Evolutionary conservation across 768 basidiomycete species (phyloP).

Genomic region (Kwoniella shandongensis): DNA sequence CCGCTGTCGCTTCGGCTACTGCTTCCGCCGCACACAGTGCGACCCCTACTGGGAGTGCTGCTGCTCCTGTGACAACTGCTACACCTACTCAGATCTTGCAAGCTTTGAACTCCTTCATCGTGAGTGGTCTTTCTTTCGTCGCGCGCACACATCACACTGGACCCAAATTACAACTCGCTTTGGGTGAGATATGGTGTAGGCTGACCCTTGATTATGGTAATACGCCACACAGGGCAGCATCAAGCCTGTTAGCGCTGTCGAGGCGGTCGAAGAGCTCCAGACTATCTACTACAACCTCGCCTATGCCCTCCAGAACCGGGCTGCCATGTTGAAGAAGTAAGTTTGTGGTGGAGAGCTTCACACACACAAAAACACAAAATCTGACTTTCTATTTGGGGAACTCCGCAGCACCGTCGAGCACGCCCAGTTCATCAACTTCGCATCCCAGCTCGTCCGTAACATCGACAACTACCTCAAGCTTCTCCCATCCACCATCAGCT

Average conservation of each 20-base stretch:
- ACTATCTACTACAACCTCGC: constrained; percentile 1
- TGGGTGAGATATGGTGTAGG: no score
- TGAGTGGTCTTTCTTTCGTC: not conserved
- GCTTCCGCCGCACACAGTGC: not conserved
- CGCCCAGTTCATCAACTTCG: constrained; percentile 9
- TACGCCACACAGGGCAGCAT: not conserved
- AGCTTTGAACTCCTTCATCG: constrained; percentile 11
- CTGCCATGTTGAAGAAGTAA: constrained; percentile 6
- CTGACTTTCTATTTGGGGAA: no score
- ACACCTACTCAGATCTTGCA: constrained; percentile 12
- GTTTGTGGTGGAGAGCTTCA: no score
- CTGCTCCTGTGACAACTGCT: not conserved
- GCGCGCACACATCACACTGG: not conserved
- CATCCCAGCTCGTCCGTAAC: constrained; percentile 13
- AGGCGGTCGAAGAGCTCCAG: constrained; percentile 8
- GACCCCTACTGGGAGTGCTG: constrained; percentile 5
- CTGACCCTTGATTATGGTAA: not conserved
- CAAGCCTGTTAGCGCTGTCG: constrained; percentile 7
- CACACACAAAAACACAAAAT: not conserved
- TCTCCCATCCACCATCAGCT: constrained; percentile 3
- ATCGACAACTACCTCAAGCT: constrained; percentile 8
- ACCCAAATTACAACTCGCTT: no score
- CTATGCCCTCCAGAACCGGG: constrained; percentile 1
- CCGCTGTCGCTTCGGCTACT: not conserved
- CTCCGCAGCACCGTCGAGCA: constrained; percentile 12